Conservation (phyloP, 352 stramenopile genomes). For the Lagenidium giganteum region DNA sequence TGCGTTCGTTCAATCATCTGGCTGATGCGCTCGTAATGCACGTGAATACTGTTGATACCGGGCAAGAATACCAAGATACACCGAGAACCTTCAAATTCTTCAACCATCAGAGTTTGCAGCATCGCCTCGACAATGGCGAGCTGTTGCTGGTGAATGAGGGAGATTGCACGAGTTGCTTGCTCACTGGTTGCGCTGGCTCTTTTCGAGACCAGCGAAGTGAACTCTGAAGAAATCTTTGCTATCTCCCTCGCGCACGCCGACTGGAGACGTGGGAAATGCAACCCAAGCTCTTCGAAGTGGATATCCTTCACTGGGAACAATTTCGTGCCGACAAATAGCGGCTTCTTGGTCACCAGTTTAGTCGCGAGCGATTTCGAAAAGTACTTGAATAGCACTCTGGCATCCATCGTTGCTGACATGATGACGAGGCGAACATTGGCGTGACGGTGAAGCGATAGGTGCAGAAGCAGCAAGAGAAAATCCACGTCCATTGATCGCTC, state of each 20-base stretch:
- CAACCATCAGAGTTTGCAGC: slow-evolving; percentile 46
- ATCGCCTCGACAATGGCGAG: slow-evolving; percentile 52
- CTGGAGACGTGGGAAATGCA: slow-evolving; percentile 36
- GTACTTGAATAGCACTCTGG: slow-evolving; percentile 88
- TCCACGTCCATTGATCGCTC: slow-evolving; percentile 95
- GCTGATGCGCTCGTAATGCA: slow-evolving; percentile 53
- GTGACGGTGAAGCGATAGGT: slow-evolving; percentile 61
- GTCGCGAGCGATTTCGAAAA: slow-evolving; percentile 57
- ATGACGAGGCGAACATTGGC: slow-evolving; percentile 88
- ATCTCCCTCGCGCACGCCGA: slow-evolving; percentile 35
- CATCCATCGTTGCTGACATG: slow-evolving; percentile 96
- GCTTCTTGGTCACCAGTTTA: slow-evolving; percentile 44
- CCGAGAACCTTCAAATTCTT: slow-evolving; percentile 24
- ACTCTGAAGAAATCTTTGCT: slow-evolving; percentile 31
- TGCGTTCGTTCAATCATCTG: slow-evolving; percentile 7
- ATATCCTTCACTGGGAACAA: slow-evolving; percentile 67
- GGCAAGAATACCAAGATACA: slow-evolving; percentile 96
- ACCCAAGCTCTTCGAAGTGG: slow-evolving; percentile 42
- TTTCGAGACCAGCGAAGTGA: slow-evolving; percentile 21
- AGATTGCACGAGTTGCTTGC: too few species aligned
- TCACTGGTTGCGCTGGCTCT: slow-evolving; percentile 36
- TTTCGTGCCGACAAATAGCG: slow-evolving; percentile 81
- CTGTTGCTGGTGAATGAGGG: slow-evolving; percentile 62
- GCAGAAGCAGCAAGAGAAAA: slow-evolving; percentile 90
- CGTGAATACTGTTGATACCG: slow-evolving; percentile 92